Conservation (phyloP, 805 yeast genomes). For the Kluyveromyces starmeri region DNA sequence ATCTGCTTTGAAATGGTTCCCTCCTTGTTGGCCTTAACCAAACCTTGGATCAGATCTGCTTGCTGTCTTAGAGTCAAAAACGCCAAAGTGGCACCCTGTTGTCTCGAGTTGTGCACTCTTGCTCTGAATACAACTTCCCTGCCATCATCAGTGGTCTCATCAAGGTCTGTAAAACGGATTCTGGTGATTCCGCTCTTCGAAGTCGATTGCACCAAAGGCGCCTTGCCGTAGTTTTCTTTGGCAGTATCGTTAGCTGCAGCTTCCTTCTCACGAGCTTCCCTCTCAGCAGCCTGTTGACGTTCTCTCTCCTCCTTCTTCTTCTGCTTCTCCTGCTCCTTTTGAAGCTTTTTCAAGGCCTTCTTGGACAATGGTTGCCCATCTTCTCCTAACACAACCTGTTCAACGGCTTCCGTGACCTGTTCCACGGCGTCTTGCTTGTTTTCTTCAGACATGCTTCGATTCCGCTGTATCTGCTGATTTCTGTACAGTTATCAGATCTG, state of each 20-base stretch:
- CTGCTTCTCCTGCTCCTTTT: conserved; percentile 87
- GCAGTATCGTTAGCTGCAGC: conserved; percentile 82
- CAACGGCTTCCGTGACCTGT: conserved; percentile 6
- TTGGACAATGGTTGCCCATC: conserved; percentile 89
- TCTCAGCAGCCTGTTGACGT: conserved; percentile 76
- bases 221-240: conserved; percentile 78
- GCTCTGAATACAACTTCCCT: conserved; percentile 82
- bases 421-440: conserved; percentile 1
- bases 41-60: conserved; percentile 69
- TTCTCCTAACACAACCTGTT: conserved; percentile 41
- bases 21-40: conserved; percentile 66
- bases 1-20: conserved; percentile 77
- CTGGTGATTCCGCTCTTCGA: conserved; percentile 60
- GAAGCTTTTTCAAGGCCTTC: conserved; percentile 90
- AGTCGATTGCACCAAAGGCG: conserved; percentile 76
- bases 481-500: too few species aligned
- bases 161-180: conserved; percentile 44
- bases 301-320: conserved; percentile 90
- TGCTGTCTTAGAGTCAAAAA: conserved; percentile 92
- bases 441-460: conserved; percentile 6
- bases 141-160: conserved; percentile 45
- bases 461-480: too few species aligned
- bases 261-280: conserved; percentile 61
- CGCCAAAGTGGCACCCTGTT: conserved; percentile 92
- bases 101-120: conserved; percentile 85